Conservation (phyloP, 2,329 filamentous ascomycete genomes). For the Colletotrichum karsti region DNA sequence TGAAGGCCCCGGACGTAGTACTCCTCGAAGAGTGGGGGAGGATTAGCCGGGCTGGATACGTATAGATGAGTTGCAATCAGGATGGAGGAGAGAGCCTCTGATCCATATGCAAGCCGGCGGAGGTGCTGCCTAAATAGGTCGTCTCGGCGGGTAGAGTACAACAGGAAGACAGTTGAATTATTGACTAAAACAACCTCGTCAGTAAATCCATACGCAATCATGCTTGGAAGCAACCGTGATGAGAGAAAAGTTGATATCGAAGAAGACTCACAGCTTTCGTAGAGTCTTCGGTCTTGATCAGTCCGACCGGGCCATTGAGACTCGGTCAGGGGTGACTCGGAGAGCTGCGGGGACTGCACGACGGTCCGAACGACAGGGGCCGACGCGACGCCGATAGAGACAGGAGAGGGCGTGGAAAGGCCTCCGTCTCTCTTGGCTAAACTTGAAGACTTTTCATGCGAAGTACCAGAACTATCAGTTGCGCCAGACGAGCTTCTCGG, state of each 20-base stretch:
- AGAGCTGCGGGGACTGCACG: not conserved
- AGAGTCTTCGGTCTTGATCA: not conserved
- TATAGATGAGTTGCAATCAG: conserved; percentile 1
- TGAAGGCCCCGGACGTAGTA: conserved; percentile 1
- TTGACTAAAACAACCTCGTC: not conserved
- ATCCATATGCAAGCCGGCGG: not conserved
- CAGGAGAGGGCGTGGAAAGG: too few relatives aligned
- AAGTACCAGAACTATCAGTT: not conserved
- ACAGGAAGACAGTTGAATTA: not conserved
- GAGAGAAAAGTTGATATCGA: too few relatives aligned
- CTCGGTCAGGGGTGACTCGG: not conserved
- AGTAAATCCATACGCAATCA: not conserved
- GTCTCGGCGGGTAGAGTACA: not conserved
- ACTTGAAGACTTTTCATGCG: not conserved
- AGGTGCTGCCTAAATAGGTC: not conserved
- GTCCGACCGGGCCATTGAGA: not conserved
- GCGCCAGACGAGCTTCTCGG: not conserved
- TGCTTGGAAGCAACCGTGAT: too few relatives aligned
- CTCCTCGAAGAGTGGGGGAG: not conserved
- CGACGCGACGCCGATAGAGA: too few relatives aligned
- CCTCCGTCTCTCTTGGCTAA: too few relatives aligned
- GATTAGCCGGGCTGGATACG: not conserved
- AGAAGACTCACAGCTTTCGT: not conserved
- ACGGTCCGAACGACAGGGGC: not conserved
- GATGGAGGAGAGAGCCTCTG: not conserved